phyloP scores from a whole-genome alignment of 2,329 filamentous ascomycete genomes.

The Penicillium brevicompactum region DNA sequence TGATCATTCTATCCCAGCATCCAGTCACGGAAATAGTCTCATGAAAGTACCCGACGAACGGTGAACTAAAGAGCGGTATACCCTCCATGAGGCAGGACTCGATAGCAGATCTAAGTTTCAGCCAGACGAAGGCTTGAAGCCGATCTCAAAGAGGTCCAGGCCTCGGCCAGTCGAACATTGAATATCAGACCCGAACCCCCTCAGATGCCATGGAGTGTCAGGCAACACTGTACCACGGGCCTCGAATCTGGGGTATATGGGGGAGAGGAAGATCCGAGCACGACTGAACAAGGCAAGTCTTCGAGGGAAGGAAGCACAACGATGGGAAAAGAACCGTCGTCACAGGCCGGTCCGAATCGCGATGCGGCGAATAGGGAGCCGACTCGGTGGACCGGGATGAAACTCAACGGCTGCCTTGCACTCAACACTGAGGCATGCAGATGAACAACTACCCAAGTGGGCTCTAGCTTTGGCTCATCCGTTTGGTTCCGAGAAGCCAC shows the following conservation, averaged over 20 bases:
- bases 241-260: slow-evolving; percentile 14
- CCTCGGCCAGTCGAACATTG: slow-evolving; percentile 2
- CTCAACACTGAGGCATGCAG: slow-evolving; percentile 11
- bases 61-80: neutral
- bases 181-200: neutral
- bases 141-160: slow-evolving; percentile 1
- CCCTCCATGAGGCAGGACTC: neutral
- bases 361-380: slow-evolving; percentile 22
- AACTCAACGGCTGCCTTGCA: slow-evolving; percentile 24
- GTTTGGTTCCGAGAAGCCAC: neutral
- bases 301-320: slow-evolving; percentile 8
- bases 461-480: slow-evolving; percentile 12
- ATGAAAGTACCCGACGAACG: neutral
- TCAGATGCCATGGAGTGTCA: neutral
- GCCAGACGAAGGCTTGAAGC: neutral
- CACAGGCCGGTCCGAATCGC: slow-evolving; percentile 18
- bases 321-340: slow-evolving; percentile 7
- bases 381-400: slow-evolving; percentile 18
- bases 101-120: slow-evolving; percentile 1
- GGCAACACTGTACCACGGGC: slow-evolving; percentile 7
- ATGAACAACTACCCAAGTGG: slow-evolving; percentile 18
- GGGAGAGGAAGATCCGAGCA: neutral
- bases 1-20: neutral
- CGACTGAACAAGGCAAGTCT: slow-evolving; percentile 11
- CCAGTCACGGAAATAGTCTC: neutral